These are phyloP conservation scores for Silene latifolia DNA, from an alignment of 148 eudicot species.

Conservation along the genomic window DNA sequence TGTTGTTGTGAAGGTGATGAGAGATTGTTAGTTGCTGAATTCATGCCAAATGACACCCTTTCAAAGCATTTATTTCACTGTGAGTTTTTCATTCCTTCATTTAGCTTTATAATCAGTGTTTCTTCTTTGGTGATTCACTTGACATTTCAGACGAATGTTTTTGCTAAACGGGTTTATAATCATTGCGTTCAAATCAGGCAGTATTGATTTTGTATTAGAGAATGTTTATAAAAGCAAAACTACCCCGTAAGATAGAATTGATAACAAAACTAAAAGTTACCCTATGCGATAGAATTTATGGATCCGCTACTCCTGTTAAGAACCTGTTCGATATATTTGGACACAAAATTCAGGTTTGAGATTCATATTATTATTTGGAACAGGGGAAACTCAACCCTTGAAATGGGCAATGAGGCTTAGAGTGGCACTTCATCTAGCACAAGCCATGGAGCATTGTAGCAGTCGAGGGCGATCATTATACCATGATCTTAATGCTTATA, in stretches of 20 bases:
- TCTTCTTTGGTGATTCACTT: constrained; percentile 7
- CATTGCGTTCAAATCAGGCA: neutral
- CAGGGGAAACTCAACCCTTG: constrained; percentile 81
- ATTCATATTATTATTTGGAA: constrained; percentile 12
- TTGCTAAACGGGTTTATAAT: neutral
- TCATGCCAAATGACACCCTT: constrained; percentile 85
- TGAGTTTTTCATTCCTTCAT: constrained; percentile 25
- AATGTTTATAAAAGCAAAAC: too few relatives aligned
- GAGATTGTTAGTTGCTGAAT: constrained; percentile 82
- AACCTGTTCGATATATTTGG: neutral
- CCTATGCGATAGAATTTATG: neutral
- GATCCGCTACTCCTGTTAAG: neutral
- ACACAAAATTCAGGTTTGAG: neutral
- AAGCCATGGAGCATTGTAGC: constrained; percentile 90
- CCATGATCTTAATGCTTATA: constrained; percentile 84
- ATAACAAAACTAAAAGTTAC: too few relatives aligned
- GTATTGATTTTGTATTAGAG: too few relatives aligned
- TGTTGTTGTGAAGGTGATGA: constrained; percentile 80
- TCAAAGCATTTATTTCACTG: constrained; percentile 87
- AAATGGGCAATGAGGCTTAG: constrained; percentile 89
- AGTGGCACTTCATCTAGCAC: constrained; percentile 75
- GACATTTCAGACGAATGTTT: neutral
- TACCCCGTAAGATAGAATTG: too few relatives aligned
- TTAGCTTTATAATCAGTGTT: neutral
- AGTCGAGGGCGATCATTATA: constrained; percentile 69